Base-by-base conservation (phyloP, 306 rosid genomes). In the Cucumis hystrix region DNA sequence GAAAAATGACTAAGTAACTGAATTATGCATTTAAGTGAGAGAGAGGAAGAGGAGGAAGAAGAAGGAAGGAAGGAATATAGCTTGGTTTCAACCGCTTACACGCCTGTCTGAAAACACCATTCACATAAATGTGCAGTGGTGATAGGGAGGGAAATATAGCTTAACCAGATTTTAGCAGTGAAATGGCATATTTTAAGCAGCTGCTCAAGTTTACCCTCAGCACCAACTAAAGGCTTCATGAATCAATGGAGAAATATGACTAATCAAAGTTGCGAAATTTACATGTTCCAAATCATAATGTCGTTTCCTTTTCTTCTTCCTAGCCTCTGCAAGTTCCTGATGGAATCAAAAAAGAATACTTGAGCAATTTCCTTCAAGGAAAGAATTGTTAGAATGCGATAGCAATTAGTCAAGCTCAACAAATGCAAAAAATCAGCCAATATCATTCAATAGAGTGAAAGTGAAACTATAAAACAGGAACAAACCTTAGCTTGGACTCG, bases 281-380 rank as follows among this genome's bases (percentile, higher is more conserved):
- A 90, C 97, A 79, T 88, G 97, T 76, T 95, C 97, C 68, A 95
- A 88, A 66, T 82, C 79, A 80, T 79, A 92, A 79, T 95, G 91
- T 15, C 85, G 89, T 82, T 87, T 95, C 78, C 99, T 86, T 88
- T 86, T 95, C 92, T 85, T 92, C 83, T 95, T 95, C 81, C 97
- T 88, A 75, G 97, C 86, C 74, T 92, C 97, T 1, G 92, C 82
- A 25, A 95, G 89, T 61, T 92, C 99, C 97, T 95, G 88, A 82
- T 58, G 83, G 33, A 25, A 75, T 61, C 74, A 61, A 43, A 68
- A 76, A 54, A 59, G 15, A 74, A 70, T 21, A 4, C 6, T 12
- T 18, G 23, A 45, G 58, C 8, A 43, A 74, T 52, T 47, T 60
- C 61, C n/a, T 76, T 18, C 20, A 43, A 6, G 20, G 12, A 12